phyloP scores from a whole-genome alignment of 192 early-diverging fungal genomes.

The Geranomyces michiganensis region DNA sequence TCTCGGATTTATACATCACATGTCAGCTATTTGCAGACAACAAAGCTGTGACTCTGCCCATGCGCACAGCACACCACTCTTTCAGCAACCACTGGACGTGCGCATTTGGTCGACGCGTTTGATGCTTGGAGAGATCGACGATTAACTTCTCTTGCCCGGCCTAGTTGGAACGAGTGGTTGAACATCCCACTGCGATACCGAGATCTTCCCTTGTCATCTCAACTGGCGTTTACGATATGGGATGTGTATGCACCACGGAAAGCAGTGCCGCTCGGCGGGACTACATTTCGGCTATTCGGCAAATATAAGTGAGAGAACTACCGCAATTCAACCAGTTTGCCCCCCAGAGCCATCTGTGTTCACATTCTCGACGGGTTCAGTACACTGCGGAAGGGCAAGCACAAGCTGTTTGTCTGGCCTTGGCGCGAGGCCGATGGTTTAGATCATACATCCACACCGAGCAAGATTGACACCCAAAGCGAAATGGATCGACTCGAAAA shows the following conservation, averaged over 20 bases:
- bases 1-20: slow-evolving; percentile 46
- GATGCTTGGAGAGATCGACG: background rate
- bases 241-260: slow-evolving; percentile 75
- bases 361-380: too few species aligned
- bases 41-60: slow-evolving; percentile 64
- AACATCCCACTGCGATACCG: slow-evolving; percentile 83
- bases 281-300: slow-evolving; percentile 81
- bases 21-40: slow-evolving; percentile 72
- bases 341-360: background rate
- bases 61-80: slow-evolving; percentile 67
- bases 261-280: slow-evolving; percentile 72
- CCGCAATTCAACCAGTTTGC: slow-evolving; percentile 19
- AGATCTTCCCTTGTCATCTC: slow-evolving; percentile 75
- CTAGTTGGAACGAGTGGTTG: slow-evolving; percentile 94
- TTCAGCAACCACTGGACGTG: slow-evolving; percentile 67
- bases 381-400: slow-evolving; percentile 83
- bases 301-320: slow-evolving; percentile 62
- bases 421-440: slow-evolving; percentile 67
- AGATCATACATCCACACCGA: slow-evolving; percentile 56
- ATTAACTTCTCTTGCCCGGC: background rate
- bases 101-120: background rate
- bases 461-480: slow-evolving; percentile 52
- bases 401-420: slow-evolving; percentile 74
- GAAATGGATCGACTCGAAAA: slow-evolving; percentile 89
- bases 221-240: slow-evolving; percentile 79